phyloP scores from a whole-genome alignment of 352 stramenopile species.

The Phytopythium mirpurense region DNA sequence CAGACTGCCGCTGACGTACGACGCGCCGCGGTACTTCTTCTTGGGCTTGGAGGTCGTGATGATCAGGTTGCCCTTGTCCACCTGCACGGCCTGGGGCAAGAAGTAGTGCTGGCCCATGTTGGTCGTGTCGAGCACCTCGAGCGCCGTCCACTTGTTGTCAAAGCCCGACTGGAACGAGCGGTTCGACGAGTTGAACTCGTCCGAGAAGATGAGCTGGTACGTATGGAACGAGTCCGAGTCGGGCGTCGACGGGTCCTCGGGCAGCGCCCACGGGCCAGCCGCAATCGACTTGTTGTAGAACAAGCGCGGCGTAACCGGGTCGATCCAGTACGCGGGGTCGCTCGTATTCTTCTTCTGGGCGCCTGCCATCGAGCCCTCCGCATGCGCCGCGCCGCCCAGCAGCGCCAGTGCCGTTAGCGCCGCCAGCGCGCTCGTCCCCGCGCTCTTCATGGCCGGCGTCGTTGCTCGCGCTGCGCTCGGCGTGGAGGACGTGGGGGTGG shows the following conservation, averaged over 20 bases:
- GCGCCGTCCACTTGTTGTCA: constrained; percentile 94
- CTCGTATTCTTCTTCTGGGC: constrained; percentile 36
- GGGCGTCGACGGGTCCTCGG: constrained; percentile 21
- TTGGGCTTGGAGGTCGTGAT: constrained; percentile 88
- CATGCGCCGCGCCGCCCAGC: constrained; percentile 13
- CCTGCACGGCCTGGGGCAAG: constrained; percentile 88
- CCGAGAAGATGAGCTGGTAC: constrained; percentile 92
- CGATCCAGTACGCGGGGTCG: constrained; percentile 57
- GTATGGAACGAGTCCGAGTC: constrained; percentile 26
- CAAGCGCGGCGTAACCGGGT: constrained; percentile 65
- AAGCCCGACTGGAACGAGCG: constrained; percentile 92
- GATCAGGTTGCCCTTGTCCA: constrained; percentile 91
- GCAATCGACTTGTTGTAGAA: constrained; percentile 43
- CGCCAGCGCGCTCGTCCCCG: constrained; percentile 13
- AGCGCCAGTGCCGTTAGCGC: constrained; percentile 14
- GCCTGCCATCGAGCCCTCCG: constrained; percentile 18
- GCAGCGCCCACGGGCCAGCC: constrained; percentile 24
- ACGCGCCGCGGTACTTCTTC: constrained; percentile 62
- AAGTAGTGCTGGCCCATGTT: constrained; percentile 97
- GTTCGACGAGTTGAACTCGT: constrained; percentile 95
- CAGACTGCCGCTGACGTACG: constrained; percentile 92
- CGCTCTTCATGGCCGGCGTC: not conserved
- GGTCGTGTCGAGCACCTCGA: constrained; percentile 93
- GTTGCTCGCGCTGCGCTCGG: not conserved
- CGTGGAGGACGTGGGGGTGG: not conserved